Percentiles rank a stretch among this genome's conserved stretches.
Conservation (phyloP, 2,329 filamentous ascomycete genomes). For the Pseudogymnoascus sp. region DNA sequence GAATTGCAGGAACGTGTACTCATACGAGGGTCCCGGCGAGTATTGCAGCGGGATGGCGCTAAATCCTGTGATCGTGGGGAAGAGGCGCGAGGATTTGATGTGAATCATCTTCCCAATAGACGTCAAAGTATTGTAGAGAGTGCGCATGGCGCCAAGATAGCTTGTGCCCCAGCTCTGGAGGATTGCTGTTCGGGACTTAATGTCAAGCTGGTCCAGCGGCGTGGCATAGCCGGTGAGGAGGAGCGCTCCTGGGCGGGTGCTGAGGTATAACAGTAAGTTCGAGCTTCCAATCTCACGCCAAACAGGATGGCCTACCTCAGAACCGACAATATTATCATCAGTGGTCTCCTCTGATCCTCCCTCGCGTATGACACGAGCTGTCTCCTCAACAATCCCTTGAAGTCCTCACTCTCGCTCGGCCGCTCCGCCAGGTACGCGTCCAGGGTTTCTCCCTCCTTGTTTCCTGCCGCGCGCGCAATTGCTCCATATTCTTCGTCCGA, state of each 20-base stretch:
- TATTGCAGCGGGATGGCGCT: constrained; percentile 41
- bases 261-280: constrained; percentile 25
- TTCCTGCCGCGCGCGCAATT: constrained; percentile 29
- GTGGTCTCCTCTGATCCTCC: constrained; percentile 23
- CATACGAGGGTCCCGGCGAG: constrained; percentile 28
- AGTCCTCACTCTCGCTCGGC: constrained; percentile 42
- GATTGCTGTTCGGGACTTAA: constrained; percentile 51
- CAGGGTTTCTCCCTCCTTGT: constrained; percentile 32
- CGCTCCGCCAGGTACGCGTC: constrained; percentile 45
- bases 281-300: neutral
- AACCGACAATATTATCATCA: constrained; percentile 21
- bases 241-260: constrained; percentile 53
- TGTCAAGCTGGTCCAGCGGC: constrained; percentile 52
- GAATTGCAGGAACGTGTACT: constrained; percentile 27
- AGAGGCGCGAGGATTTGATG: constrained; percentile 42
- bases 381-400: constrained; percentile 41
- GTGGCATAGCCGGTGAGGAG: constrained; percentile 59
- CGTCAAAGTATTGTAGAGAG: constrained; percentile 47
- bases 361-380: constrained; percentile 28
- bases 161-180: constrained; percentile 54
- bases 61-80: constrained; percentile 49
- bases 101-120: constrained; percentile 38
- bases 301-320: constrained; percentile 21
- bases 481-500: constrained; percentile 40
- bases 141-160: constrained; percentile 44